phyloP scores from a whole-genome alignment of 2,329 filamentous ascomycete genomes.

The Botrytis cinerea region DNA sequence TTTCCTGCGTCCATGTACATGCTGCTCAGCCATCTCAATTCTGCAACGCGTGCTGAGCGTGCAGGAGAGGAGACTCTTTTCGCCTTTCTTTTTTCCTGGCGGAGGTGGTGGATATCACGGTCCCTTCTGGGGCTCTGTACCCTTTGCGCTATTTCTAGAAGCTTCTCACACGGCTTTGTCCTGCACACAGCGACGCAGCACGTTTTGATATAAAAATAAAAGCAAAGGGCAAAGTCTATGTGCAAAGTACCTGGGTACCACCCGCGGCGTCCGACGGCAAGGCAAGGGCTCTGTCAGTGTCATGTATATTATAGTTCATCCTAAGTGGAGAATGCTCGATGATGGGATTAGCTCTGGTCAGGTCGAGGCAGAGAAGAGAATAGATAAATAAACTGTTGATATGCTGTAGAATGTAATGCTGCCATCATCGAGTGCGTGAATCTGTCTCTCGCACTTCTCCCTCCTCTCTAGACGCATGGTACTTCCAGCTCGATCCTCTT shows the following conservation, averaged over 20 bases:
- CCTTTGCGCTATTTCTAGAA: slow-evolving; percentile 1
- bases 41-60: neutral
- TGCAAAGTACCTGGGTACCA: neutral
- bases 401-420: neutral
- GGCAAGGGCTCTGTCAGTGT: slow-evolving; percentile 3
- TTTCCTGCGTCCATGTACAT: neutral
- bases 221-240: neutral
- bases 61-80: neutral
- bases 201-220: neutral
- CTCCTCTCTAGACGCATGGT: neutral
- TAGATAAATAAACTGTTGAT: neutral
- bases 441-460: neutral
- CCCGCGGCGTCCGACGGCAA: neutral
- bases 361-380: neutral
- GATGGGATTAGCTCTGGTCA: neutral
- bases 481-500: neutral
- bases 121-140: neutral
- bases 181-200: neutral
- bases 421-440: too few species aligned
- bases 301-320: slow-evolving; percentile 1
- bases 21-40: slow-evolving; percentile 17
- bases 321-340: neutral
- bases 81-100: too few species aligned
- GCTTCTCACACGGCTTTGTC: neutral
- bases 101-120: neutral